Evolutionary conservation across 306 rosid species (phyloP), one percentile per base, ranked within the genome.

Genomic region (Cicer judaicum): DNA sequence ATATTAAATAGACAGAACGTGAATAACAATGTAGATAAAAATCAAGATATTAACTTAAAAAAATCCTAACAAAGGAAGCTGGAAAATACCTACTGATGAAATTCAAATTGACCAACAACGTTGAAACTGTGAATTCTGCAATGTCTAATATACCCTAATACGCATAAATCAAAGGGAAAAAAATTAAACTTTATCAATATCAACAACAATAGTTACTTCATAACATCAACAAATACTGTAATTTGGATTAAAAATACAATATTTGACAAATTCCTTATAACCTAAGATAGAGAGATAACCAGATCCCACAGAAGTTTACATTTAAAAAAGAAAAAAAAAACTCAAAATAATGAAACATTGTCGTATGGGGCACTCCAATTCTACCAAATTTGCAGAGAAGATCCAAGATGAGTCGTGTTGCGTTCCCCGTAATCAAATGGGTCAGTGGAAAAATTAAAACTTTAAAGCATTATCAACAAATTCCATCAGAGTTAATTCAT

Each of bases 401-500:
- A 83, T 80, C 84, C 83, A 86, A 78, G 74, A 85, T 52, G 68
- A 38, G 40, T 8, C 43, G 18, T 59, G 59, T 68, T 46, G 6
- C 21, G 49, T 44, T 77, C 72, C 48, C 7, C 8, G 1, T 5
- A 56, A 68, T 57, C 75, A 68, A 68, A 59, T 19, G 75, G 68
- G 68, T 8, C 48, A 29, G 2, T 34, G 5, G 14, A 36, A 34
- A 40, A 40, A 7, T 52, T 0, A 62, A 78, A 12, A 38, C 2
- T 39, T 41, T 0, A 57, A 62, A 39, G 67, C 77, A 42, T 52
- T 72, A 63, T 44, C 19, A 71, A 43, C 40, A 78, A 78, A 69
- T 61, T 12, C 47, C 68, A 39, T 78, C 54, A 5, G 70, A n/a
- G 38, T 61, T 48, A 55, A 70, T 78, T 42, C 59, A 29, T 29